Evolutionary conservation across 441 rosid species (phyloP).

Genomic region (Corymbia citriodora): DNA sequence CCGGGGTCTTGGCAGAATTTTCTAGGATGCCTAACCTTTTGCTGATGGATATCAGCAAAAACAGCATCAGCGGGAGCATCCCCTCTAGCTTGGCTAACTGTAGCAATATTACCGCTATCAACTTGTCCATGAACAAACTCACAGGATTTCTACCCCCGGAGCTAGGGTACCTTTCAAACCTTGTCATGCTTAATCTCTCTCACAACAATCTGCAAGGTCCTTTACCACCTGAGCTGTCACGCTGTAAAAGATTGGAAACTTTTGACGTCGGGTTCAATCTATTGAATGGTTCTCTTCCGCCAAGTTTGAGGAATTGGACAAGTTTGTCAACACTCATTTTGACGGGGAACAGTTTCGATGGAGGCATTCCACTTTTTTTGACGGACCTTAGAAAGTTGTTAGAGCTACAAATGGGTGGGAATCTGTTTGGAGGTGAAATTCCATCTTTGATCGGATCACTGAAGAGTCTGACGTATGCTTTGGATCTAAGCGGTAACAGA

Average conservation of each 20-base stretch:
- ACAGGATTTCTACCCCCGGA: constrained; percentile 49
- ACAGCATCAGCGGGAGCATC: constrained; percentile 48
- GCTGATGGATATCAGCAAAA: constrained; percentile 38
- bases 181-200: constrained; percentile 45
- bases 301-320: constrained; percentile 39
- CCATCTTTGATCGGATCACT: constrained; percentile 52
- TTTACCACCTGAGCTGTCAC: constrained; percentile 57
- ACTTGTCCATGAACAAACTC: constrained; percentile 57
- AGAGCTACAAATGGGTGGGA: constrained; percentile 60
- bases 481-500: constrained; percentile 61
- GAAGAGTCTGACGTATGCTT: constrained; percentile 34
- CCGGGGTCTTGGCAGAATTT: constrained; percentile 53
- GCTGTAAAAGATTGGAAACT: constrained; percentile 26
- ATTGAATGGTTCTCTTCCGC: constrained; percentile 52
- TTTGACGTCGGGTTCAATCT: constrained; percentile 66
- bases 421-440: constrained; percentile 58
- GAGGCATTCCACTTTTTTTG: constrained; percentile 59
- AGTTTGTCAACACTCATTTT: constrained; percentile 44
- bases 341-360: constrained; percentile 47
- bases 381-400: constrained; percentile 39
- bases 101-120: constrained; percentile 30
- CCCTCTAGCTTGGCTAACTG: constrained; percentile 58
- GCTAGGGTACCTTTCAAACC: constrained; percentile 44
- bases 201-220: constrained; percentile 51
- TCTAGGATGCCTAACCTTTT: constrained; percentile 29